Conservation (phyloP, 768 basidiomycete species). For the Leccinum aurantiacum region DNA sequence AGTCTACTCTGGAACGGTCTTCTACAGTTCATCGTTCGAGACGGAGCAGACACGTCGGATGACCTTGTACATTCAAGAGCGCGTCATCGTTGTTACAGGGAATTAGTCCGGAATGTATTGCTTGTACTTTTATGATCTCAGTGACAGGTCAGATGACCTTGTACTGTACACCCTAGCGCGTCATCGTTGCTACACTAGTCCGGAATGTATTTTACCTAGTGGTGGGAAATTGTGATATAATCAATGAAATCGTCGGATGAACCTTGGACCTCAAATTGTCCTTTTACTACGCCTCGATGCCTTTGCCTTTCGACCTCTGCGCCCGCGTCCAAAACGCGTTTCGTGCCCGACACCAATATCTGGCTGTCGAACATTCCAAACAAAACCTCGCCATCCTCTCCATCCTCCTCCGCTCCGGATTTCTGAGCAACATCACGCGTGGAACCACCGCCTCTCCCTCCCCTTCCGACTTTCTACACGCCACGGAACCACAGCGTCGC, state of each 20-base stretch:
- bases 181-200: too few relatives aligned
- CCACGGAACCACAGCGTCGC: constrained; percentile 63
- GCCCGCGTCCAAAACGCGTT: constrained; percentile 92
- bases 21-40: constrained; percentile 61
- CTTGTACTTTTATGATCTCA: too few relatives aligned
- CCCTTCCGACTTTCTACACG: constrained; percentile 60
- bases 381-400: constrained; percentile 91
- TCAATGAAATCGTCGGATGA: background rate
- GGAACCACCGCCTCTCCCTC: constrained; percentile 67
- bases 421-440: constrained; percentile 79
- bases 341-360: constrained; percentile 74
- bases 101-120: too few relatives aligned
- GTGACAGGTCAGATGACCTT: too few relatives aligned
- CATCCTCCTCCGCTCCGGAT: constrained; percentile 89
- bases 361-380: constrained; percentile 79
- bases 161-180: too few relatives aligned
- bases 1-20: constrained; percentile 61
- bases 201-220: too few relatives aligned
- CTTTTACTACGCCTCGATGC: constrained; percentile 29
- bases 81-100: too few relatives aligned
- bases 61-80: constrained; percentile 5
- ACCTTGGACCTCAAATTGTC: background rate
- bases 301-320: constrained; percentile 83
- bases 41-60: constrained; percentile 59
- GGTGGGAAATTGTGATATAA: constrained; percentile 14